A percentile compares a stretch with the other conserved stretches of the same genome.
Conservation (phyloP, 2,329 filamentous ascomycete species). For the Fusarium oxysporum region DNA sequence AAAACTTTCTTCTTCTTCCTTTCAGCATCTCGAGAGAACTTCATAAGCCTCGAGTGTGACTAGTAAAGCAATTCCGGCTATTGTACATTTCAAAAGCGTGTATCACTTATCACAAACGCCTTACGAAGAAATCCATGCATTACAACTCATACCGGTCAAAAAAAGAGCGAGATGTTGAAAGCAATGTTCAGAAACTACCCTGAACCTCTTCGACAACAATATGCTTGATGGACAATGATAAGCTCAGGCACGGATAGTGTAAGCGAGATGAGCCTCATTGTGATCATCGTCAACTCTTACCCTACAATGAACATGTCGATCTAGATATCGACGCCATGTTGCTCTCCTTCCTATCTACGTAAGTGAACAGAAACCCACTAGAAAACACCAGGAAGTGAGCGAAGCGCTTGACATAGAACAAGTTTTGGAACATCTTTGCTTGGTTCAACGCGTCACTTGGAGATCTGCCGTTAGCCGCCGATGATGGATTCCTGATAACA, state of each 20-base stretch:
- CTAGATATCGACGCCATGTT: not conserved
- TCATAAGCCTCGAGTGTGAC: rapidly evolving
- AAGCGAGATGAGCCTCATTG: not conserved
- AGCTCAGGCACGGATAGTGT: not conserved
- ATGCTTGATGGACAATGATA: not conserved
- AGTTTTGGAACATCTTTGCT: not conserved
- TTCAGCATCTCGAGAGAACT: not conserved
- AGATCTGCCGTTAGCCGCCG: not conserved
- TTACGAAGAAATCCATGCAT: not conserved
- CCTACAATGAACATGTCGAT: constrained; percentile 1
- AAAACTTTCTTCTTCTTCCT: not conserved
- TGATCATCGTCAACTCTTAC: constrained; percentile 1
- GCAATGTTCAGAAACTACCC: not conserved
- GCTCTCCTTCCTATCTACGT: constrained; percentile 17
- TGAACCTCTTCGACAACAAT: not conserved
- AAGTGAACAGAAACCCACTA: constrained; percentile 12
- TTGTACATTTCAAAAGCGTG: not conserved
- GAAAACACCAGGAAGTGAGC: constrained; percentile 1
- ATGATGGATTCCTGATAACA: not conserved
- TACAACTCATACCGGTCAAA: not conserved
- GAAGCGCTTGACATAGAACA: not conserved
- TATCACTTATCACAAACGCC: rapidly evolving
- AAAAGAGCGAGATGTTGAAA: not conserved
- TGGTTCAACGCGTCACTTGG: not conserved
- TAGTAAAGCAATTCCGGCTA: rapidly evolving